phyloP scores from a whole-genome alignment of 495 filamentous ascomycete genomes.

The Penicillium waksmanii region DNA sequence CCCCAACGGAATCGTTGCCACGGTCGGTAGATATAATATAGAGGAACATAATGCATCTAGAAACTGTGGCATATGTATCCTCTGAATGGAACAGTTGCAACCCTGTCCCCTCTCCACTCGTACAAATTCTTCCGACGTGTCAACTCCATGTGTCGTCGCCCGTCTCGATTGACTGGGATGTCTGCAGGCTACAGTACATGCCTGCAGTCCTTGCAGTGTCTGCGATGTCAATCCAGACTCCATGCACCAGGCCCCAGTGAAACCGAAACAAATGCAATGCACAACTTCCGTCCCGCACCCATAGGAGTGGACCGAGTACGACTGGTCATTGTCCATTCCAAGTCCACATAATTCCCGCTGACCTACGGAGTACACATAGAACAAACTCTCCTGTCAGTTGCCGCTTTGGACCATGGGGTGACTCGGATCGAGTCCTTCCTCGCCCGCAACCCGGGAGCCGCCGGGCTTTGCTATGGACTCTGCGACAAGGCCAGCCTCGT shows the following conservation, averaged over 20 bases:
- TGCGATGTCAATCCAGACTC: not conserved
- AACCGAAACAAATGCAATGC: slow-evolving; percentile 3
- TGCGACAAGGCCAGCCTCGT: not conserved
- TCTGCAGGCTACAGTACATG: not conserved
- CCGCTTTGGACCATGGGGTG: slow-evolving; percentile 27
- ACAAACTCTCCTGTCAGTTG: slow-evolving; percentile 11
- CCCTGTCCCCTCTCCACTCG: not conserved
- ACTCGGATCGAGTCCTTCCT: slow-evolving; percentile 30
- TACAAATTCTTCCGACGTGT: slow-evolving; percentile 3
- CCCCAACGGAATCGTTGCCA: not conserved
- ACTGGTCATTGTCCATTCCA: slow-evolving; percentile 12
- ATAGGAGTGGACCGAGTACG: slow-evolving; percentile 13
- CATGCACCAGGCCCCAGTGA: not conserved
- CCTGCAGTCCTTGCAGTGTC: not conserved
- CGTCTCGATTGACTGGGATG: not conserved
- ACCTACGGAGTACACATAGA: not conserved
- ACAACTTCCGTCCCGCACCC: not conserved
- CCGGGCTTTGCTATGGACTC: not conserved
- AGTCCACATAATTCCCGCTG: slow-evolving; percentile 15
- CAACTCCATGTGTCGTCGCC: slow-evolving; percentile 1
- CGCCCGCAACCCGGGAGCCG: slow-evolving; percentile 9
- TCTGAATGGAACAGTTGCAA: not conserved
- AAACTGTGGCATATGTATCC: not conserved
- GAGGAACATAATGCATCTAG: not conserved
- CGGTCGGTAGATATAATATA: not conserved